phyloP scores from a whole-genome alignment of 805 yeast species.

The Yamadazyma kitorensis region DNA sequence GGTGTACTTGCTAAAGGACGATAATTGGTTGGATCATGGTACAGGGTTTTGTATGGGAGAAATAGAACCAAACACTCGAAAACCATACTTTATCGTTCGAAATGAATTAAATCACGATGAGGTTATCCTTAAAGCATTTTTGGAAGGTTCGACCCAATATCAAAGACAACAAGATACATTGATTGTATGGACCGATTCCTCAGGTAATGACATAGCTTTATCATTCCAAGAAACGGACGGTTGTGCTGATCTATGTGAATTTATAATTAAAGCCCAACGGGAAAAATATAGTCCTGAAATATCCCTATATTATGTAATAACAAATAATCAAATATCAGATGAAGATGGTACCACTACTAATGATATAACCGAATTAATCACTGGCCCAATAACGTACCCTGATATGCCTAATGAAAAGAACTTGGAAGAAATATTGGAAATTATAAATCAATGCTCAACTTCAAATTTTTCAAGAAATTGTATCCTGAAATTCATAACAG shows the following conservation, averaged over 20 bases:
- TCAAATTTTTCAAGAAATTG: slow-evolving; percentile 63
- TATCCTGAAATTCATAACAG: slow-evolving; percentile 54
- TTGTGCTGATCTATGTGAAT: slow-evolving; percentile 79
- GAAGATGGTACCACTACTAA: slow-evolving; percentile 14
- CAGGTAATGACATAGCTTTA: slow-evolving; percentile 74
- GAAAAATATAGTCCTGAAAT: slow-evolving; percentile 56
- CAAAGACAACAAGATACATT: slow-evolving; percentile 94
- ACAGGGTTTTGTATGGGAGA: slow-evolving; percentile 88
- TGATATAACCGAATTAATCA: slow-evolving; percentile 71
- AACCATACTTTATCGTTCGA: slow-evolving; percentile 66
- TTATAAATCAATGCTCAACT: slow-evolving; percentile 57
- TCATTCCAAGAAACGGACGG: slow-evolving; percentile 92
- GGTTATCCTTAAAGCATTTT: slow-evolving; percentile 56
- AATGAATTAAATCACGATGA: slow-evolving; percentile 64
- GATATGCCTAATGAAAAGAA: slow-evolving; percentile 39
- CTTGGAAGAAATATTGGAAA: slow-evolving; percentile 52
- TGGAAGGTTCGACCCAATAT: slow-evolving; percentile 77
- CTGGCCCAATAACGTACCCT: slow-evolving; percentile 78
- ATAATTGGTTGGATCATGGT: slow-evolving; percentile 88
- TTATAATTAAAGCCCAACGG: slow-evolving; percentile 66
- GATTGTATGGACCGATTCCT: slow-evolving; percentile 88
- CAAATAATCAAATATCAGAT: slow-evolving; percentile 25
- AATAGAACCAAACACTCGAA: slow-evolving; percentile 30
- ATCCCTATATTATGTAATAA: slow-evolving; percentile 63
- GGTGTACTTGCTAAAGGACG: slow-evolving; percentile 79